Base-by-base conservation (phyloP, 768 basidiomycete genomes). In the Rubroboletus pulcherrimus region DNA sequence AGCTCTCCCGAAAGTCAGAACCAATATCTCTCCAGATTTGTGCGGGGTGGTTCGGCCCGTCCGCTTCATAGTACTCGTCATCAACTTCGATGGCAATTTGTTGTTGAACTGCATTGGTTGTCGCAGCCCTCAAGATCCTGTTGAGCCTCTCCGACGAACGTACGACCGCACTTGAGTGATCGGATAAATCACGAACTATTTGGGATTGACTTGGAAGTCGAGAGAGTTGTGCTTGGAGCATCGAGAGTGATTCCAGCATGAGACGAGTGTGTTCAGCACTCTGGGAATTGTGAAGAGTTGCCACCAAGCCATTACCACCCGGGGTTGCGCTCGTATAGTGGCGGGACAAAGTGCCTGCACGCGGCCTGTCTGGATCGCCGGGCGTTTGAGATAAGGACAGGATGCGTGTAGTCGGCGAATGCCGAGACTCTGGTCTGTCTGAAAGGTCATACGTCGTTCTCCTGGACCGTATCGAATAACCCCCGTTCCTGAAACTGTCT, bases 81-180 rank as follows among this genome's bases (percentile, higher is more conserved):
- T 80, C 81, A 2, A 92, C 83, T 66, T 93, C 91, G 0, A 85
- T 81, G 38, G 87, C 81, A 46, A 93, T 86, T 70, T 91, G 87
- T 51, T 81, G 78, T 58, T 90, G 87, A 49, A 91, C 68, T 1
- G 91, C 85, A 40, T 76, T 71, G 53, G 77, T 73, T 14, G 82
- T 84, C 3, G 80, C 82, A 1, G 70, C 65, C 44, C 84, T 76
- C 61, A 92, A 68, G 59, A 87, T 73, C 49, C 63, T 77, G 61
- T 89, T 88, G 52, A 93, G 71, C 58, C 79, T 77, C 57, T 88
- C 85, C n/a, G 88, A 81, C 31, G 82, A 77, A 48, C 78, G 75
- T 12, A 87, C 86, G 31, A 91, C 77, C 15, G 74, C 75, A 64
- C 84, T 81, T 2, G 91, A 87, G 48, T 76, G 80, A 53, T 81